These are phyloP conservation scores for Trypanosoma conorhini DNA, from an alignment of 208 protist species.

Conservation along the genomic window DNA sequence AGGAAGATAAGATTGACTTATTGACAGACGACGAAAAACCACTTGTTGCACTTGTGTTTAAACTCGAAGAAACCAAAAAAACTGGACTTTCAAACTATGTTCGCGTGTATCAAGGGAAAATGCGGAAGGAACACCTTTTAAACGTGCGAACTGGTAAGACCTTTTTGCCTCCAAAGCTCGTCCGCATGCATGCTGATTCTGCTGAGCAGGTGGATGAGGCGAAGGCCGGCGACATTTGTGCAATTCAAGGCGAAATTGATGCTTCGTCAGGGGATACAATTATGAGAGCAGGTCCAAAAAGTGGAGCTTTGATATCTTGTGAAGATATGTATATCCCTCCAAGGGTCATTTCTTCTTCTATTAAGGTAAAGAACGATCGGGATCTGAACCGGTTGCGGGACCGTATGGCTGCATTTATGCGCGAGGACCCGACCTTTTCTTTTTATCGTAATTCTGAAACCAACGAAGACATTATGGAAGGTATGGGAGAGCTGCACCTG, in stretches of 20 bases:
- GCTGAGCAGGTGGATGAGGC: constrained; percentile 95
- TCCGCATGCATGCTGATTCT: constrained; percentile 98
- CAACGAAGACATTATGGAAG: constrained; percentile 95
- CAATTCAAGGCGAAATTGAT: constrained; percentile 98
- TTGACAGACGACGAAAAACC: constrained; percentile 91
- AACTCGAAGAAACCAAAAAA: constrained; percentile 97
- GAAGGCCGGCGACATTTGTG: constrained; percentile 98
- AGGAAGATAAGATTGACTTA: constrained; percentile 80
- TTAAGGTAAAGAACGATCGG: constrained; percentile 91
- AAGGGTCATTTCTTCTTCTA: constrained; percentile 97
- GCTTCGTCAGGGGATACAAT: constrained; percentile 97
- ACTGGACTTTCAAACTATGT: constrained; percentile 98
- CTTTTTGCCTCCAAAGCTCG: constrained; percentile 95
- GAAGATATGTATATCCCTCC: constrained; percentile 98
- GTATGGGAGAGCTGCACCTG: constrained; percentile 98
- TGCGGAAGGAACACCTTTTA: constrained; percentile 90
- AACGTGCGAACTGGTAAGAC: constrained; percentile 88
- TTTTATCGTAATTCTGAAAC: constrained; percentile 94
- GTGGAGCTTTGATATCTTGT: constrained; percentile 68
- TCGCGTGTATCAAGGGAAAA: constrained; percentile 98
- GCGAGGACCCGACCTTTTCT: constrained; percentile 97
- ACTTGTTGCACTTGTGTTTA: constrained; percentile 97
- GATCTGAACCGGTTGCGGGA: constrained; percentile 76
- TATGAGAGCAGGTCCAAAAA: constrained; percentile 76
- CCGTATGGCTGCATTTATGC: constrained; percentile 93